These are phyloP conservation scores for Cutaneotrichosporon sp. DNA, from an alignment of 1,284 basidiomycete species.

Conservation along the genomic window DNA sequence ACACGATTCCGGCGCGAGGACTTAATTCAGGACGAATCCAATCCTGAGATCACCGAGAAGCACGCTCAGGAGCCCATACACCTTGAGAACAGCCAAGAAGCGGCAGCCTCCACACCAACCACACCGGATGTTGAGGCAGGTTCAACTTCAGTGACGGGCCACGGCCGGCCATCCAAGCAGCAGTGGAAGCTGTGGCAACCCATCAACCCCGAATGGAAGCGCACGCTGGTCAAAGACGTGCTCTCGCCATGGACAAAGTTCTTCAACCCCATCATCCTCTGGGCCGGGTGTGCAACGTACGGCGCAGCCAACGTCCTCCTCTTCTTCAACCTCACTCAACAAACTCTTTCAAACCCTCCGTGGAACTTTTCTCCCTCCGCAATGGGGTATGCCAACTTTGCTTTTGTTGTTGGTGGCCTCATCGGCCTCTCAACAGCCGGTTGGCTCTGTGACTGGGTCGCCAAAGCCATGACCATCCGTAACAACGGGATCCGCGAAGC, in stretches of 20 bases:
- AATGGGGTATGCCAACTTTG: conserved; percentile 25
- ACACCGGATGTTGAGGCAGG: neutral
- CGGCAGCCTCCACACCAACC: neutral
- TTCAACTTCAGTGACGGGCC: neutral
- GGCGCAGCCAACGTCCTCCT: conserved; percentile 21
- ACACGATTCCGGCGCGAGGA: conserved; percentile 14
- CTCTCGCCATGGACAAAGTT: conserved; percentile 22
- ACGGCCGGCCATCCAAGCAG: conserved; percentile 6
- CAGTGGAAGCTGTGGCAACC: conserved; percentile 22
- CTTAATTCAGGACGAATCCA: neutral
- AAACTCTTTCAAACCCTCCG: conserved; percentile 9
- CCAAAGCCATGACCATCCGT: conserved; percentile 14
- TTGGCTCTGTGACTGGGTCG: conserved; percentile 18
- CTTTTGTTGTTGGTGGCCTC: conserved; percentile 23
- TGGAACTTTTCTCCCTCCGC: conserved; percentile 15
- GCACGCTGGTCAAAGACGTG: conserved; percentile 16
- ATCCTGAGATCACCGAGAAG: neutral
- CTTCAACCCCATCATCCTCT: conserved; percentile 25
- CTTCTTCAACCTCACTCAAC: conserved; percentile 21
- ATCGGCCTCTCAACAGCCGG: conserved; percentile 24
- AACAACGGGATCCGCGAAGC: conserved; percentile 25
- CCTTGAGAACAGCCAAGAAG: neutral
- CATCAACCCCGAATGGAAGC: conserved; percentile 18
- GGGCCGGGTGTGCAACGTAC: conserved; percentile 15
- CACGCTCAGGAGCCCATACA: neutral